Evolutionary conservation across 768 basidiomycete species (phyloP), one percentile per base, ranked within the genome.

Genomic region (Floccularia luteovirens): DNA sequence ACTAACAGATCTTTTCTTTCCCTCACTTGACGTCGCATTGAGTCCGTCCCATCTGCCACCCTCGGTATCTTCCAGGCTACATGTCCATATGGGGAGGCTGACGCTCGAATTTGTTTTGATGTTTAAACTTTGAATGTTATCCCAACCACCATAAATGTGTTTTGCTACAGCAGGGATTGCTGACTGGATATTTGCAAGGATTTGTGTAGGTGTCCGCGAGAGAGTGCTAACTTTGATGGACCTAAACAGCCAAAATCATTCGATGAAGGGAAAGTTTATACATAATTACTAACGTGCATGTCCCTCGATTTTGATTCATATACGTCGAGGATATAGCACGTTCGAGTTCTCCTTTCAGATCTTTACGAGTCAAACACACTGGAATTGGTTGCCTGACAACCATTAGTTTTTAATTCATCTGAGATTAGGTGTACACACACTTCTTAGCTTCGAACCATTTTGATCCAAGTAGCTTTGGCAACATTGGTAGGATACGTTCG

Each of bases 381-480:
- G 96, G 91, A 23, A 97, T 89, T 1, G 96, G 96, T 59, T 94
- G 90, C 64, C 93, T 97, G 43, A 44, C 16, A 32, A 20, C 31
- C 13, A 48, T 47, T n/a, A 47, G 41, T 32, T 46, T 25, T 40
- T 17, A 11, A 37, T 5, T n/a, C 21, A 4, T n/a, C n/a, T n/a
- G 17, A 36, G 19, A 22, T 20, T 31, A 25, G 31, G 28, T 28
- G 7, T 5, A 8, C 20, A 54, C 87, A 48, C 50, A 96, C 92
- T 97, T 98, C 66, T 98, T 98, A 1, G 92, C 90, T 22, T 88
- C 76, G 51, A 97, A 91, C 76, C 90, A 98, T 51, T 83, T 85
- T 38, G 77, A 80, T 4, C 96, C 96, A 2, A 98, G 69, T 34
- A 97, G 63, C 44, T 77, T 78, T 1, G 94, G 94, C 41, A 98